Base-by-base conservation (phyloP, 2,329 filamentous ascomycete genomes). In the Aspergillus terreus region DNA sequence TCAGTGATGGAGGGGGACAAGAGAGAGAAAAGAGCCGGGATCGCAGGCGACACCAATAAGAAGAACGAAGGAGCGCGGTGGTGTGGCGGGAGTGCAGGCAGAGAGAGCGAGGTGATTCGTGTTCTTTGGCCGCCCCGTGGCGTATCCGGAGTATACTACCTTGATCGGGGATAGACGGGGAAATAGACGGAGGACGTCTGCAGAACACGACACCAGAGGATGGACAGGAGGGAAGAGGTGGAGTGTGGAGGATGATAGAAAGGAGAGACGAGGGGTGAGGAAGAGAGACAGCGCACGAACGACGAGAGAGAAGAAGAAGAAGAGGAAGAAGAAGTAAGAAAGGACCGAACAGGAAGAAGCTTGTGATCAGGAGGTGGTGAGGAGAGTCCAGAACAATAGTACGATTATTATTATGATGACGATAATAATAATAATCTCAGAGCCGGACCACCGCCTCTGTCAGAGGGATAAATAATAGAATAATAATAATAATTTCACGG, bases 1-100 rank as follows among this genome's bases (percentile, higher is more conserved):
- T 63, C 58, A 67, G 63, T 57, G 54, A 57, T 46, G 59, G 47
- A 60, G 49, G 56, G 40, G 42, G 35, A 21, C 4, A 40, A 30
- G 44, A 38, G 15, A 44, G 27, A 9, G 47, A 45, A 5, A 46
- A 47, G 27, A 40, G 35, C 33, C 43, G 38, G 44, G 42, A 50
- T 44, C 5, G 44, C 41, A 48, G 36, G 30, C 42, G 47, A 55
- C 54, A 47, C 52, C 52, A 55, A 53, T 53, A 21, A 32, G 43
- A 51, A 30, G 44, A 25, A 27, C 41, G 45, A 44, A 50, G 41
- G 47, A 48, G 47, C 25, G 52, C 46, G 47, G 51, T 54, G 44
- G 50, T 51, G 52, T 46, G 46, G 50, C 46, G 25, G 49, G 51
- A 51, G 46, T 58, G 55, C 55, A 57, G 53, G 47, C 25, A 17